A percentile compares a stretch with the other conserved stretches of the same genome.
phyloP scores from a whole-genome alignment of 345 rosid species.

The Euphorbia lathyris region DNA sequence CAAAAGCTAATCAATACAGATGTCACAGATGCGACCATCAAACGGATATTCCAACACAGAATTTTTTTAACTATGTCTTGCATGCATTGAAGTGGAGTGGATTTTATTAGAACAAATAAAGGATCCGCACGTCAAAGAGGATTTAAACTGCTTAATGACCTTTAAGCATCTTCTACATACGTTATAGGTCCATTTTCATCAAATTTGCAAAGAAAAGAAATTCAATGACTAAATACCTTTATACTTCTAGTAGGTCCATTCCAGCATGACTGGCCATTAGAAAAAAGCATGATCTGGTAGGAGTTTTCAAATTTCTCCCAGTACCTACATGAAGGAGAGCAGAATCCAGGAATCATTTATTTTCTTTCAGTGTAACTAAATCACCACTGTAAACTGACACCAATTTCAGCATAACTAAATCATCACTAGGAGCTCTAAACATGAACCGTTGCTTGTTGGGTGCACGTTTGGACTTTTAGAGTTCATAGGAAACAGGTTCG shows the following conservation, averaged over 20 bases:
- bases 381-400: not conserved
- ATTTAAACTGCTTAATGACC: not conserved
- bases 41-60: not conserved
- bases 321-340: constrained; percentile 4
- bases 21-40: not conserved
- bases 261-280: constrained; percentile 10
- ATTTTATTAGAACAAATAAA: not conserved
- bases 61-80: not conserved
- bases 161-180: not conserved
- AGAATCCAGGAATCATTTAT: not conserved
- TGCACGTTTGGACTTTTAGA: not conserved
- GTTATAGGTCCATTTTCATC: not conserved
- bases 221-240: not conserved
- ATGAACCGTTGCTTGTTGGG: not conserved
- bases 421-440: not conserved
- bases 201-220: not conserved
- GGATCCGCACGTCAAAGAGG: not conserved
- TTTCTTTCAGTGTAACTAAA: no score
- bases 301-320: constrained; percentile 14
- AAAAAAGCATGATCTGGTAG: constrained; percentile 1
- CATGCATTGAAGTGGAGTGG: not conserved
- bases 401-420: not conserved
- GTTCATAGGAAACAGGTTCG: not conserved
- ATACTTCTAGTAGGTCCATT: constrained; percentile 6
- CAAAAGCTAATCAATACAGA: not conserved